These are phyloP conservation scores for Trifolium subterraneum DNA, from an alignment of 306 rosid genomes.

Conservation along the genomic window DNA sequence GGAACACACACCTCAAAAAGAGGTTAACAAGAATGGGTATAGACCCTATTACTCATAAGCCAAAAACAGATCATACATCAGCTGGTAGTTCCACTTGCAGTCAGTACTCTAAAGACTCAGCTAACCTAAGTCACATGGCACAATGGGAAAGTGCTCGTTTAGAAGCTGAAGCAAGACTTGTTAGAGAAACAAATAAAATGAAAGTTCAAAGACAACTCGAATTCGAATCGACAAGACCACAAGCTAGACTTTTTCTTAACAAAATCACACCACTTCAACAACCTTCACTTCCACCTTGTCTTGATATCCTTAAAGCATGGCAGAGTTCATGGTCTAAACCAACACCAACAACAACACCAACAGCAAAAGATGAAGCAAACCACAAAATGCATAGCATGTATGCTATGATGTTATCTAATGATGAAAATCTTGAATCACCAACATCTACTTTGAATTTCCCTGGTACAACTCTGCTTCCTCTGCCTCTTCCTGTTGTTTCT, in stretches of 20 bases:
- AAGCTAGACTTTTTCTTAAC: slow-evolving; percentile 44
- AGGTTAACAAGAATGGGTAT: slow-evolving; percentile 55
- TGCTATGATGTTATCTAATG: slow-evolving; percentile 50
- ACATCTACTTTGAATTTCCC: slow-evolving; percentile 49
- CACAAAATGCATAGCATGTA: slow-evolving; percentile 46
- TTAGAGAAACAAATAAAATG: slow-evolving; percentile 47
- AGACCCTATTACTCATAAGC: slow-evolving; percentile 57
- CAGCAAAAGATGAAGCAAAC: not conserved
- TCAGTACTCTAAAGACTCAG: slow-evolving; percentile 26
- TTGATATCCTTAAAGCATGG: slow-evolving; percentile 68
- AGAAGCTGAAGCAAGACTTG: slow-evolving; percentile 55
- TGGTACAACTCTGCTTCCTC: slow-evolving; percentile 27
- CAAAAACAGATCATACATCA: slow-evolving; percentile 27
- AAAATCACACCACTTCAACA: slow-evolving; percentile 34
- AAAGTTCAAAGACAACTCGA: slow-evolving; percentile 32
- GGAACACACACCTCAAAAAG: slow-evolving; percentile 65
- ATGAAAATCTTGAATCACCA: slow-evolving; percentile 52
- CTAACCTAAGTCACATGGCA: slow-evolving; percentile 61
- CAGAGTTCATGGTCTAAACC: slow-evolving; percentile 52
- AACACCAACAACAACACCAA: not conserved
- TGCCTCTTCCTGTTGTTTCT: not conserved
- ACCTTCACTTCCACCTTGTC: slow-evolving; percentile 44
- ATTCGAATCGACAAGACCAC: not conserved
- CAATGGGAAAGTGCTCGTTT: slow-evolving; percentile 66
- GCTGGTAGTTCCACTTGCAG: not conserved